Base-by-base conservation (phyloP, 2,329 filamentous ascomycete genomes). In the Davidsoniella eucalypti region DNA sequence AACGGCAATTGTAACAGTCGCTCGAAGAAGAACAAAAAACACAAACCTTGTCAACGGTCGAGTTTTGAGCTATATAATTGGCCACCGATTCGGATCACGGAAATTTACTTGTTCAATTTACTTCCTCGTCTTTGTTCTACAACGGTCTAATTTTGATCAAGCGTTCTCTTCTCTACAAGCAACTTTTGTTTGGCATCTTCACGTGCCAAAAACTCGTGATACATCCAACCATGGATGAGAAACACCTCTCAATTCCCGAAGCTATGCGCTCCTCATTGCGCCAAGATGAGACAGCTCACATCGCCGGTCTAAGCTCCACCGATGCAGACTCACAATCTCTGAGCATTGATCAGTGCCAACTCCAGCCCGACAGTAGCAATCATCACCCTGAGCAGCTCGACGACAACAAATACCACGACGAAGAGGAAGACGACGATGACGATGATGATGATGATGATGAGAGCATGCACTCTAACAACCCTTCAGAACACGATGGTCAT, bases 401-500 rank as follows among this genome's bases (percentile, higher is more conserved):
- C 17, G 21, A 47, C 16, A n/a, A 47, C 38, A 25, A 43, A 17
- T 26, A 54, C n/a, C 29, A 33, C 29, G 29, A 33, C 7, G 5
- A 18, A 17, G 17, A 26, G 10, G 37, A 44, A 37, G 54, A 47
- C 16, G 37, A 50, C 21, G 50, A 53, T 16, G 54, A 57, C 5
- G 47, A 53, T 3, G 45, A 56, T 21, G 44, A 54, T 39, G 52
- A 51, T 7, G 36, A 50, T 16, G 44, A 54, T 29, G 45, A 47
- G 23, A 51, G 49, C 23, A 46, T 47, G 10, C 48, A 54, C 23
- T 51, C 44, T n/a, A 51, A 55, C 41, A 44, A 49, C 41, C 37
- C 47, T 17, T 44, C 43, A 21, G 50, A 58, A 26, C 51, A 57
- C 26, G 60, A 61, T 40, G 59, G 60, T 50, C 59, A 61, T 47